Percentiles rank a stretch among this genome's conserved stretches.
These are phyloP conservation scores for Aspergillus oerlinghausenensis DNA, from an alignment of 2,329 filamentous ascomycete genomes.

Conservation along the genomic window DNA sequence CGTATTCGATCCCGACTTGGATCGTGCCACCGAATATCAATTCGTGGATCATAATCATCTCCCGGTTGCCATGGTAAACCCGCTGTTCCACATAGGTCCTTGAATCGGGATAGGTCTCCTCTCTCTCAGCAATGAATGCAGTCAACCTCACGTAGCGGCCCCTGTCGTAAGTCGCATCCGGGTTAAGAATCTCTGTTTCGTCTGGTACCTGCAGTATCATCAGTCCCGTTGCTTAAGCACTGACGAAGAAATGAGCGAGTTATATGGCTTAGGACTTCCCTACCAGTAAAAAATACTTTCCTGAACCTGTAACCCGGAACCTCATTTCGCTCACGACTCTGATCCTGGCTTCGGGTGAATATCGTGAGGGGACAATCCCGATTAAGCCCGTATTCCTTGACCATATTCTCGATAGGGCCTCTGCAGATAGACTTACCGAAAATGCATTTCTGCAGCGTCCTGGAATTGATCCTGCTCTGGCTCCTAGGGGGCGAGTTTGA, in stretches of 20 bases:
- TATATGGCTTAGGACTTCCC: background rate
- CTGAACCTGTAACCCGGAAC: constrained; percentile 12
- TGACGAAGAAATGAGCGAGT: background rate
- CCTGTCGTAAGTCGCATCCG: constrained; percentile 1
- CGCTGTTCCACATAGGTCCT: constrained; percentile 15
- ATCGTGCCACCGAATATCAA: constrained; percentile 9
- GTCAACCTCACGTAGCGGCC: constrained; percentile 2
- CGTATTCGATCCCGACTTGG: constrained; percentile 11
- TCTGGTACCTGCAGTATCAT: background rate
- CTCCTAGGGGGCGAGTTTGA: no score
- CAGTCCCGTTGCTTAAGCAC: background rate
- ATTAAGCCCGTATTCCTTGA: constrained; percentile 1
- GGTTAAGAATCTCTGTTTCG: constrained; percentile 4
- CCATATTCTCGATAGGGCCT: constrained; percentile 10
- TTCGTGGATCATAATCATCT: constrained; percentile 12
- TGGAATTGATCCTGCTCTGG: no score
- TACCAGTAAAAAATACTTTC: constrained; percentile 14
- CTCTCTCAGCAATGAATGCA: constrained; percentile 6
- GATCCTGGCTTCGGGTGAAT: constrained; percentile 11
- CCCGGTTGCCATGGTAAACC: constrained; percentile 5
- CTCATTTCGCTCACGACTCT: constrained; percentile 9
- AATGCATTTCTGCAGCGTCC: no score
- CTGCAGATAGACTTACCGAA: constrained; percentile 8
- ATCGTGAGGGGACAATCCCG: constrained; percentile 8
- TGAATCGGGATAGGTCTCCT: constrained; percentile 6